Base-by-base conservation (phyloP, 1,139 yeast genomes). In the Blastobotrys persicus region DNA sequence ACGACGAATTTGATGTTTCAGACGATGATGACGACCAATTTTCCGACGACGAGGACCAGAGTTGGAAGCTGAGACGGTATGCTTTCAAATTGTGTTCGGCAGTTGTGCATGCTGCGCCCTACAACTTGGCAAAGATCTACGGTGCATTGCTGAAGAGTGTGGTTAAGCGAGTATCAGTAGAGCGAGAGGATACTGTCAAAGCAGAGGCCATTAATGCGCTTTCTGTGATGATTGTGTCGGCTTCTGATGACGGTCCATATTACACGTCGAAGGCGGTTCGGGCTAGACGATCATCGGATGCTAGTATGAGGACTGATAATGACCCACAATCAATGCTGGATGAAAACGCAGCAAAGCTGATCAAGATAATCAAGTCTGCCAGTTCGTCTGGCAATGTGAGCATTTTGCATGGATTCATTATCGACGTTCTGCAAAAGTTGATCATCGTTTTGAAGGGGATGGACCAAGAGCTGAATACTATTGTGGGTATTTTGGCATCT, bases 11-110 rank as follows among this genome's bases (percentile, higher is more conserved):
- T 13, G 67, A 59, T 20, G 63, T 53, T 12, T 65, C 57, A 3
- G 62, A 54, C 35, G 63, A 60, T 13, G 61, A 72, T 61, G 79
- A 75, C 12, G 80, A 74, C n/a, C 80, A 73, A 42, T 75, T 73
- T 42, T 63, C 71, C 9, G 80, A 76, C 40, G 75, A 72, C 37
- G 81, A 80, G 47, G 89, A 84, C 57, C 79, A 81, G 26, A 79
- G 87, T 1, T 85, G 94, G 88, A 83, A 81, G 57, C 65, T 88
- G 32, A 73, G 95, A 51, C 72, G 79, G 39, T 77, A 76, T 49
- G 70, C 88, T 0, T 75, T 80, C 1, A 68, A 70, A 20, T 63
- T 83, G 31, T 62, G 77, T 2, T 64, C 73, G 9, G 67, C 75
- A 0, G 52, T 80, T n/a, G 67, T 76, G 13, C 59, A 60, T 3